phyloP scores from a whole-genome alignment of 1,139 yeast species.

The Kodamaea sp. region DNA sequence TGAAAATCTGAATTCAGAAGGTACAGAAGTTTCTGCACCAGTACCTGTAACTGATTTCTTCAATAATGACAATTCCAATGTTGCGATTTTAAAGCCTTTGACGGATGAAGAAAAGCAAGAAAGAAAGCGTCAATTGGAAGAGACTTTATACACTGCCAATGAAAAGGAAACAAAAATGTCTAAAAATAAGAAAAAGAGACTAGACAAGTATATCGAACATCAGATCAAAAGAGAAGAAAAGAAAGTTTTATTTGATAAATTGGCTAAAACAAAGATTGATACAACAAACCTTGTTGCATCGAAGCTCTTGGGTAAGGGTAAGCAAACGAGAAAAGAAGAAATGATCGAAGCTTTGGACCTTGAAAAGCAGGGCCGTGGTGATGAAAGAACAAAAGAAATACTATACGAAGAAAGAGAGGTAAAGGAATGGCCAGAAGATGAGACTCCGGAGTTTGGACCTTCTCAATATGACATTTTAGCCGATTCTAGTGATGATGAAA shows the following conservation, averaged over 20 bases:
- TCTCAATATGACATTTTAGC: background rate
- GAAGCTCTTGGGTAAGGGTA: conserved; percentile 74
- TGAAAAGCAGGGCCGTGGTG: conserved; percentile 71
- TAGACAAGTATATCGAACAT: conserved; percentile 78
- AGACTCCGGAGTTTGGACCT: background rate
- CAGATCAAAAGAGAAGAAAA: conserved; percentile 89
- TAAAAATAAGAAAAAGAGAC: conserved; percentile 67
- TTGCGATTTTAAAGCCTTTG: conserved; percentile 52
- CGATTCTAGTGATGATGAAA: conserved; percentile 10
- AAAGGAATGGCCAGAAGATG: conserved; percentile 50
- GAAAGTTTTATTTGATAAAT: conserved; percentile 68
- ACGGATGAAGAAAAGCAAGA: conserved; percentile 57
- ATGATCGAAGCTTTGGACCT: conserved; percentile 71
- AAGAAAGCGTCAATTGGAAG: conserved; percentile 63
- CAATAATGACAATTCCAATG: conserved; percentile 47
- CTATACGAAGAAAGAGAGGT: conserved; percentile 68
- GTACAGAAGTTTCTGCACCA: conserved; percentile 4
- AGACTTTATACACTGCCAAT: conserved; percentile 51
- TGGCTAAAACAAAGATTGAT: conserved; percentile 70
- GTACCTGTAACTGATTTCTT: conserved; percentile 6
- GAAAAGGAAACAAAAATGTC: conserved; percentile 65
- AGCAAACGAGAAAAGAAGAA: conserved; percentile 65
- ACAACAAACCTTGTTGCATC: conserved; percentile 66
- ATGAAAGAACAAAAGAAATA: conserved; percentile 57
- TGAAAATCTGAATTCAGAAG: conserved; percentile 20